Evolutionary conservation across 345 rosid species (phyloP).

Genomic region (Clausena lansium): DNA sequence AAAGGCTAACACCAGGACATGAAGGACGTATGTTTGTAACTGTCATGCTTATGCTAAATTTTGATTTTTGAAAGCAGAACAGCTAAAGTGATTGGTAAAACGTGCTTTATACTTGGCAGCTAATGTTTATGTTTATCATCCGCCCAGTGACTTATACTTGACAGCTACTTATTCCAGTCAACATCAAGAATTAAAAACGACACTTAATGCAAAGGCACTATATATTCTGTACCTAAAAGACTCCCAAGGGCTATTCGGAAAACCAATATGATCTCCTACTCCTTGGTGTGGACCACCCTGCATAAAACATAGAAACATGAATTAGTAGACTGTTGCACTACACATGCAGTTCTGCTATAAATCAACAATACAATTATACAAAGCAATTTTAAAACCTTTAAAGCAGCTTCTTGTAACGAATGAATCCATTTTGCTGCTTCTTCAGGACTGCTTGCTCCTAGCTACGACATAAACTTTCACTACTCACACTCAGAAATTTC

Average conservation of each 20-base stretch:
- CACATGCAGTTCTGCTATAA: constrained; percentile 1
- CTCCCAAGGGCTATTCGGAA: constrained; percentile 70
- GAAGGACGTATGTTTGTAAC: background rate
- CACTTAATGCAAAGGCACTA: background rate
- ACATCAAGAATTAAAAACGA: background rate
- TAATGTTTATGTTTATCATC: background rate
- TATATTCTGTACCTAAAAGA: constrained; percentile 49
- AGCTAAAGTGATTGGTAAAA: background rate
- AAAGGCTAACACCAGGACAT: background rate
- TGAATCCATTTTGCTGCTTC: constrained; percentile 97
- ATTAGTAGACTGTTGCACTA: constrained; percentile 19
- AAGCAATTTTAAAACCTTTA: constrained; percentile 50
- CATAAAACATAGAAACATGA: constrained; percentile 22
- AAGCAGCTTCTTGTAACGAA: constrained; percentile 70
- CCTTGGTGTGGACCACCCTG: constrained; percentile 62
- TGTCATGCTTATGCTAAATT: background rate
- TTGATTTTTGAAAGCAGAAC: background rate
- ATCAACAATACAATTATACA: constrained; percentile 7
- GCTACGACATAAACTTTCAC: constrained; percentile 40
- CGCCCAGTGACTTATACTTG: background rate
- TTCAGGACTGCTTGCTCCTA: constrained; percentile 94
- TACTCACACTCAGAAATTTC: constrained; percentile 25
- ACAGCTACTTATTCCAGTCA: background rate
- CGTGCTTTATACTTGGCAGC: background rate
- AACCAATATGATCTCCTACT: constrained; percentile 48